Evolutionary conservation across 2,329 filamentous ascomycete genomes (phyloP).

Genomic region (Nothopassalora personata): DNA sequence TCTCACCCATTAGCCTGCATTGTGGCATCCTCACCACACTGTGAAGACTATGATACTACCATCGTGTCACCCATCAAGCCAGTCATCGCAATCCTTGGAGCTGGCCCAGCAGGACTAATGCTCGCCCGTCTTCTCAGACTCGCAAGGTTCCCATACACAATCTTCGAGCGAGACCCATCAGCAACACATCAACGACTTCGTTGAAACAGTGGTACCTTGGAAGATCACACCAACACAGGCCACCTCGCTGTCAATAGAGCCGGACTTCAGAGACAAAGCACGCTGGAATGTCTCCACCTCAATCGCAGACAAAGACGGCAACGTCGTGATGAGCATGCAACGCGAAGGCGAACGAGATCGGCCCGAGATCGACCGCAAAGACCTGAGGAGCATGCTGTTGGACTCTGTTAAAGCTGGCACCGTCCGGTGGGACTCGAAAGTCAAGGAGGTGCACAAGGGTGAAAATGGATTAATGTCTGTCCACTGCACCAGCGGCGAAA

Average conservation of each 20-base stretch:
- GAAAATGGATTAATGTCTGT: conserved; percentile 21
- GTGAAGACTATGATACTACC: not conserved
- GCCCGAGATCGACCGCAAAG: conserved; percentile 40
- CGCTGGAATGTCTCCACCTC: conserved; percentile 22
- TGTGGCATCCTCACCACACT: not conserved
- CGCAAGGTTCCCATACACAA: conserved; percentile 16
- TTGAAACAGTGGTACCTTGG: conserved; percentile 24
- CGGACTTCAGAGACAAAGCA: conserved; percentile 27
- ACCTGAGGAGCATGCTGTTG: conserved; percentile 36
- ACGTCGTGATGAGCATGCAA: conserved; percentile 12
- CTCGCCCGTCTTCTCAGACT: conserved; percentile 25
- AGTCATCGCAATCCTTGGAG: conserved; percentile 29
- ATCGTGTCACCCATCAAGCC: conserved; percentile 2
- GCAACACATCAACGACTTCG: conserved; percentile 13
- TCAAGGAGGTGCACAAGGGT: conserved; percentile 20
- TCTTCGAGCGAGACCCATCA: conserved; percentile 20
- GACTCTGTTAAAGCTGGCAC: conserved; percentile 30
- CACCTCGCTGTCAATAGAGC: conserved; percentile 28
- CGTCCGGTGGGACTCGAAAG: conserved; percentile 32
- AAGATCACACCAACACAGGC: conserved; percentile 28
- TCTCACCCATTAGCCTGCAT: too few species aligned
- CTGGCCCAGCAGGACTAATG: conserved; percentile 26
- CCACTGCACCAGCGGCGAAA: conserved; percentile 28
- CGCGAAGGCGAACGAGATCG: conserved; percentile 26
- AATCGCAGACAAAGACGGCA: conserved; percentile 19